Evolutionary conservation across 2,329 filamentous ascomycete species (phyloP).

Genomic region (Fusarium brevicatenulatum): DNA sequence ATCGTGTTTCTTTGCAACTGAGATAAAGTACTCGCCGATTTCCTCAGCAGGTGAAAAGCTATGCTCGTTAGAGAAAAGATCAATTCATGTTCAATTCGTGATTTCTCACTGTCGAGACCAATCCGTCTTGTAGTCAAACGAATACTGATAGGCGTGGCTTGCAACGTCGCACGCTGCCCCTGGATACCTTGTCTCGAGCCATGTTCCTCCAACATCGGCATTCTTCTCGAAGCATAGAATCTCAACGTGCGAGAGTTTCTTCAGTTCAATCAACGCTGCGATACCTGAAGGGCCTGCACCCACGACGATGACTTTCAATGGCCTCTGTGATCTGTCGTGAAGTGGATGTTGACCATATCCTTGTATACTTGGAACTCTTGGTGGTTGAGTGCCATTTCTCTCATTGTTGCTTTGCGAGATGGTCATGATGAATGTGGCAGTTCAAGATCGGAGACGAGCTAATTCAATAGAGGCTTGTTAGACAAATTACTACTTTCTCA

Average conservation of each 20-base stretch:
- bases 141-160: constrained; percentile 10
- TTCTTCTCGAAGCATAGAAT: constrained; percentile 14
- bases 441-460: too few relatives aligned
- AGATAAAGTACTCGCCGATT: constrained; percentile 16
- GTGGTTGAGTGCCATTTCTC: background rate
- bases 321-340: background rate
- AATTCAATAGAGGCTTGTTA: background rate
- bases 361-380: background rate
- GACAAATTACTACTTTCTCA: background rate
- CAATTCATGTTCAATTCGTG: rapidly evolving
- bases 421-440: background rate
- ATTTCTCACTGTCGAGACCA: background rate
- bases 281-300: constrained; percentile 15
- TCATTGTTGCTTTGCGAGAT: background rate
- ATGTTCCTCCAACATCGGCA: constrained; percentile 9
- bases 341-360: constrained; percentile 2
- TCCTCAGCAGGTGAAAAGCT: constrained; percentile 5
- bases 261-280: background rate
- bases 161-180: constrained; percentile 14
- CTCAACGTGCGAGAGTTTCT: background rate
- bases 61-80: background rate
- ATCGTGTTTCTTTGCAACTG: background rate
- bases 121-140: background rate
- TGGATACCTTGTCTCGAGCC: constrained; percentile 16
- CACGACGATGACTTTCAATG: constrained; percentile 1